Conservation (phyloP, 768 basidiomycete species). For the Cyclocybe cylindracea region DNA sequence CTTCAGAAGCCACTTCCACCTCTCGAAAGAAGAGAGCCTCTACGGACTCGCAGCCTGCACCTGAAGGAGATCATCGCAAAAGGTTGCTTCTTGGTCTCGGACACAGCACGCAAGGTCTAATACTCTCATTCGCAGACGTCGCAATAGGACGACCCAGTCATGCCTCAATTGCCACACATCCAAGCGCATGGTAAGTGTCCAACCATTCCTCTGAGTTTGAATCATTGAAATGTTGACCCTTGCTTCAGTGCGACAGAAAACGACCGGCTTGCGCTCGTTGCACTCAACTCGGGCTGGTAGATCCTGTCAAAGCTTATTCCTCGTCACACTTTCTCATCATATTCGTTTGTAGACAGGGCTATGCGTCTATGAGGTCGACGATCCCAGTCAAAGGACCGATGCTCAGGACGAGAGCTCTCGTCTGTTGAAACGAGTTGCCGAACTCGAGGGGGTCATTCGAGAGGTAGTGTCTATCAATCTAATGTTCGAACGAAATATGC, state of each 20-base stretch:
- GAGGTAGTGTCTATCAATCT: conserved; percentile 47
- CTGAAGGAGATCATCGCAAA: conserved; percentile 27
- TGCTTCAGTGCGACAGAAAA: conserved; percentile 45
- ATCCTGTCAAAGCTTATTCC: conserved; percentile 8
- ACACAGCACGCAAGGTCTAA: conserved; percentile 1
- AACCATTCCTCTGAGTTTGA: neutral
- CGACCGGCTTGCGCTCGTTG: conserved; percentile 52
- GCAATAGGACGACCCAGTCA: conserved; percentile 74
- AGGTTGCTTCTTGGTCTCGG: conserved; percentile 8
- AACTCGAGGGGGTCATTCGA: conserved; percentile 83
- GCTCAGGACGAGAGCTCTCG: conserved; percentile 63
- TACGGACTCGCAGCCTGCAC: conserved; percentile 23
- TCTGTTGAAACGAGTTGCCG: conserved; percentile 74
- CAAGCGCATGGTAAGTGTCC: conserved; percentile 65
- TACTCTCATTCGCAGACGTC: conserved; percentile 37
- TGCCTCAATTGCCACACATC: conserved; percentile 75
- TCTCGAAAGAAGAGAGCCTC: conserved; percentile 23
- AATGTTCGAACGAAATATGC: conserved; percentile 23
- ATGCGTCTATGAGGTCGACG: conserved; percentile 85
- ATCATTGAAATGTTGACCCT: neutral
- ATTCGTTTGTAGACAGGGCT: conserved; percentile 59
- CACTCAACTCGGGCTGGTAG: conserved; percentile 50
- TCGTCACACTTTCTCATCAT: neutral
- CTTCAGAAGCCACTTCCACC: conserved; percentile 23
- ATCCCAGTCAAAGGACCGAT: conserved; percentile 58